A percentile compares a stretch with the other conserved stretches of the same genome.
These are phyloP conservation scores for Kalmusia sp. DNA, from an alignment of 2,329 filamentous ascomycete genomes.

Conservation along the genomic window DNA sequence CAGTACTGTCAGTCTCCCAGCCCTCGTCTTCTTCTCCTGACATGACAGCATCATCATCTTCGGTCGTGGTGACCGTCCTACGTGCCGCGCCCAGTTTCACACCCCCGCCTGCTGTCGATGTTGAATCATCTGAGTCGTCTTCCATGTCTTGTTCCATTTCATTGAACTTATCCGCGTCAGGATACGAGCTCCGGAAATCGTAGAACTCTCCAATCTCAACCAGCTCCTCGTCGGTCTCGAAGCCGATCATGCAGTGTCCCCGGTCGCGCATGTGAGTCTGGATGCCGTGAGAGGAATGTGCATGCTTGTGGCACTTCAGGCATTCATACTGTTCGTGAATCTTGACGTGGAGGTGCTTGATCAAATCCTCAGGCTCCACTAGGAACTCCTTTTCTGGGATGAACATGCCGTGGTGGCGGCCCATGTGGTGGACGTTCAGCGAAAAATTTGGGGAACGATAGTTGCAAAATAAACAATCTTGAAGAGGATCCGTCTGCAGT, in stretches of 20 bases:
- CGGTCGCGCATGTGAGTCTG: conserved; percentile 98
- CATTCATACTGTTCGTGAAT: conserved; percentile 84
- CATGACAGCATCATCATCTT: conserved; percentile 43
- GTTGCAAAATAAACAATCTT: conserved; percentile 89
- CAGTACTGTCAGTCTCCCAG: conserved; percentile 95
- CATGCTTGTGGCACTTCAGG: conserved; percentile 83
- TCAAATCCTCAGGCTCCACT: conserved; percentile 79
- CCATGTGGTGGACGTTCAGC: conserved; percentile 89
- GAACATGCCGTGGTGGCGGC: conserved; percentile 92
- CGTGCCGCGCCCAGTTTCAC: conserved; percentile 74
- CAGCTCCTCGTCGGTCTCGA: conserved; percentile 85
- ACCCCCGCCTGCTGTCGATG: conserved; percentile 59
- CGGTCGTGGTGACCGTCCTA: conserved; percentile 50
- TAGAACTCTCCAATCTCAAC: conserved; percentile 96
- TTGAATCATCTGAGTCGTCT: conserved; percentile 56
- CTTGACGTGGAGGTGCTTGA: conserved; percentile 79
- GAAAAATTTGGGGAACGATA: conserved; percentile 76
- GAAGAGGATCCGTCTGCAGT: conserved; percentile 47
- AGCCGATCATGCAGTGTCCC: conserved; percentile 96
- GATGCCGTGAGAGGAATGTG: conserved; percentile 78
- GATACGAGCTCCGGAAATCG: conserved; percentile 95
- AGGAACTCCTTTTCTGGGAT: conserved; percentile 89
- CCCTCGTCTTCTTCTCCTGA: conserved; percentile 74
- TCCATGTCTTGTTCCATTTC: conserved; percentile 52
- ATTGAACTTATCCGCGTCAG: conserved; percentile 73